phyloP scores from a whole-genome alignment of 2,329 filamentous ascomycete species.

The Daldinia eschscholtzii region DNA sequence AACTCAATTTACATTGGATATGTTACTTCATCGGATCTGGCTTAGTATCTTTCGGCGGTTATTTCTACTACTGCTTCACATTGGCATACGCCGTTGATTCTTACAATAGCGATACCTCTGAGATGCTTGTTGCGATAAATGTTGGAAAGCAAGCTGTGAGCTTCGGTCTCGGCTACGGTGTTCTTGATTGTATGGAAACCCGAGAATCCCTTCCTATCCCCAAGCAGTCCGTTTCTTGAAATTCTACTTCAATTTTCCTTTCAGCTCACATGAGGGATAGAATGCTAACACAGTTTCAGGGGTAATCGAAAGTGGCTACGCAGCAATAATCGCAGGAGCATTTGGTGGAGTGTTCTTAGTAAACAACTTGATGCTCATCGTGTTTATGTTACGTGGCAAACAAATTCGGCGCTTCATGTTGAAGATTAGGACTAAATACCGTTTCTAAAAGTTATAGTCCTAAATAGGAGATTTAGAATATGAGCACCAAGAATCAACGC shows the following conservation, averaged over 20 bases:
- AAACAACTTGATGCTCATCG: constrained; percentile 62
- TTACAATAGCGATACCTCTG: constrained; percentile 69
- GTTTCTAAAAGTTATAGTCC: background rate
- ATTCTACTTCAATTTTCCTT: background rate
- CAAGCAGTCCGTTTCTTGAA: background rate
- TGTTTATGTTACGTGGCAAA: constrained; percentile 66
- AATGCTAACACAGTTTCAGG: constrained; percentile 39
- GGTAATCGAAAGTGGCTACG: constrained; percentile 63
- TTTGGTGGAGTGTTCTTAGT: constrained; percentile 62
- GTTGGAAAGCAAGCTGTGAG: constrained; percentile 69
- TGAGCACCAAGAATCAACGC: background rate
- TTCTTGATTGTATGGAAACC: constrained; percentile 57
- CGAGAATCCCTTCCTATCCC: background rate
- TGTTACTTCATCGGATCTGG: constrained; percentile 63
- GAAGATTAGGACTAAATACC: constrained; percentile 53
- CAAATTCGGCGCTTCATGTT: constrained; percentile 60
- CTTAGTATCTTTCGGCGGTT: constrained; percentile 63
- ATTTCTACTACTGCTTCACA: constrained; percentile 69
- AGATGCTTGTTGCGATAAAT: constrained; percentile 73
- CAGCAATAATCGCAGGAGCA: constrained; percentile 63
- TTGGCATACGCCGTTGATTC: constrained; percentile 72
- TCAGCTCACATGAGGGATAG: background rate
- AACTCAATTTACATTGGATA: constrained; percentile 59
- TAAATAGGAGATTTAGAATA: background rate
- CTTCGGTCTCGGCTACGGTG: constrained; percentile 64